phyloP scores from a whole-genome alignment of 371 early-diverging fungal species.

The Apophysomyces elegans region DNA sequence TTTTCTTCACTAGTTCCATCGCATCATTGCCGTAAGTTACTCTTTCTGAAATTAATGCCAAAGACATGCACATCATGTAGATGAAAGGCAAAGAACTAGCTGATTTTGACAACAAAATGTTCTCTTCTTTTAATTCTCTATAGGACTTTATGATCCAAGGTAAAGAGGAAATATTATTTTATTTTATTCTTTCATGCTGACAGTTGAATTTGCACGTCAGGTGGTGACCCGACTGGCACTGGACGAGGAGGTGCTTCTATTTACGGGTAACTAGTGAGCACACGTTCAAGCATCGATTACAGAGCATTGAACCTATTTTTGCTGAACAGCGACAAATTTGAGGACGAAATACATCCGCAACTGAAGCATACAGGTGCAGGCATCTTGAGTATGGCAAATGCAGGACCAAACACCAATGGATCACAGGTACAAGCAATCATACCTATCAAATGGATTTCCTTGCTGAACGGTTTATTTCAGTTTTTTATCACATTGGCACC shows the following conservation, averaged over 20 bases:
- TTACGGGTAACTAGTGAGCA: slow-evolving; percentile 57
- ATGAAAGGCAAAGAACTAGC: not conserved
- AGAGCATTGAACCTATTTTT: not conserved
- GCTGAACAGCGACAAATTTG: slow-evolving; percentile 64
- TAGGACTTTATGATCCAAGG: slow-evolving; percentile 88
- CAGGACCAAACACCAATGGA: slow-evolving; percentile 85
- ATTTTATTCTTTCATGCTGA: not conserved
- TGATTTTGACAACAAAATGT: not conserved
- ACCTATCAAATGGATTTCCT: not conserved
- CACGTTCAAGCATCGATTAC: not conserved
- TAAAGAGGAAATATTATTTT: slow-evolving; percentile 8
- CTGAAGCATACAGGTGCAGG: slow-evolving; percentile 83
- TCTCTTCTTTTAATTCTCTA: not conserved
- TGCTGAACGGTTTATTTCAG: slow-evolving; percentile 23
- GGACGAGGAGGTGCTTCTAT: slow-evolving; percentile 71
- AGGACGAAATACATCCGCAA: slow-evolving; percentile 75
- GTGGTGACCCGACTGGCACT: slow-evolving; percentile 66
- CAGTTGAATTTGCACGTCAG: slow-evolving; percentile 7
- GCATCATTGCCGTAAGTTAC: slow-evolving; percentile 70
- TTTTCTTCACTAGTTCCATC: slow-evolving; percentile 67
- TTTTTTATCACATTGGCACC: slow-evolving; percentile 72
- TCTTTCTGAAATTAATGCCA: not conserved
- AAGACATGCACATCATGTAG: not conserved
- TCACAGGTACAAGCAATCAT: slow-evolving; percentile 60
- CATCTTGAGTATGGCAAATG: slow-evolving; percentile 86